These are phyloP conservation scores for Rubia occidens DNA, from an alignment of 305 asterid genomes.

Conservation along the genomic window DNA sequence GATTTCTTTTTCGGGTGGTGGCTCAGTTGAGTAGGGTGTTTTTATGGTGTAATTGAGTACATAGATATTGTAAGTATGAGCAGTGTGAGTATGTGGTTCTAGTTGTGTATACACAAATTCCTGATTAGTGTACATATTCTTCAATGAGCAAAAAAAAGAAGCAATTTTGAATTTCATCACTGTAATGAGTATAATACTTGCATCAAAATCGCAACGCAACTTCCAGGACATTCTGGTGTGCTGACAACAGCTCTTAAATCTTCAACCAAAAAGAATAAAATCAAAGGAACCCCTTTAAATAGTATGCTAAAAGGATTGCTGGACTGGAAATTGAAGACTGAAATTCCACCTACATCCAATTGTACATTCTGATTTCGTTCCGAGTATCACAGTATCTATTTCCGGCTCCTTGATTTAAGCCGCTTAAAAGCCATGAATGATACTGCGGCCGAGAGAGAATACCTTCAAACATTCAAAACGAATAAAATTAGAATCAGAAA, in stretches of 20 bases:
- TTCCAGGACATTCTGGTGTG: background rate
- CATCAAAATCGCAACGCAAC: background rate
- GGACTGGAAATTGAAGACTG: background rate
- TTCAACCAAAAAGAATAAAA: background rate
- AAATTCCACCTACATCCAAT: background rate
- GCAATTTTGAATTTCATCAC: background rate
- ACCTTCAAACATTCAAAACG: slow-evolving; percentile 42
- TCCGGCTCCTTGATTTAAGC: slow-evolving; percentile 45
- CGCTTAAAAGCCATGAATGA: slow-evolving; percentile 83
- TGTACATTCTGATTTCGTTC: background rate
- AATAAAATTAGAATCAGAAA: background rate
- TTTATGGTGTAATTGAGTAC: slow-evolving; percentile 18
- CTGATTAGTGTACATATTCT: background rate
- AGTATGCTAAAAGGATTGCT: background rate
- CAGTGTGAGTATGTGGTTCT: background rate
- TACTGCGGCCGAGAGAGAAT: slow-evolving; percentile 84
- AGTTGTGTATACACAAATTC: background rate
- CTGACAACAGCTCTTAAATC: background rate
- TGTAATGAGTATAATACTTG: background rate
- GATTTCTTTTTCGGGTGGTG: slow-evolving; percentile 11
- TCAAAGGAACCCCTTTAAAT: background rate
- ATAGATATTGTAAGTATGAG: slow-evolving; percentile 1
- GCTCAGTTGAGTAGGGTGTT: slow-evolving; percentile 10
- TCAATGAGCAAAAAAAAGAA: background rate
- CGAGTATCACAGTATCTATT: slow-evolving; percentile 21